Base-by-base conservation (phyloP, 805 yeast species). In the Blastobotrys robertii region DNA sequence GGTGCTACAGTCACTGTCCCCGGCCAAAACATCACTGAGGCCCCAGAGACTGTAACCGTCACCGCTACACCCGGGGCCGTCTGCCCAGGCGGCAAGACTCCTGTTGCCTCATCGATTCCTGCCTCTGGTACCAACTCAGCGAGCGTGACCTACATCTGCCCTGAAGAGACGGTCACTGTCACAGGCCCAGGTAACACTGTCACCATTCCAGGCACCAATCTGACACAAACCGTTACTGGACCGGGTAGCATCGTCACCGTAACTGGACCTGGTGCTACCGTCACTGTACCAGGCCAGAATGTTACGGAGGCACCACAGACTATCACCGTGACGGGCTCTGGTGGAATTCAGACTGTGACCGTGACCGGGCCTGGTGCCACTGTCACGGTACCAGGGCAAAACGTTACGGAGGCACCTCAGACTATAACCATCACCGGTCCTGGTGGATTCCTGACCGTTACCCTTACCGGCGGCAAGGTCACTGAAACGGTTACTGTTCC, bases 1-100 rank as follows among this genome's bases (percentile, higher is more conserved):
- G 37, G 33, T 19, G 30, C 31, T 6, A 43, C 45, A 16, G 38
- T 42, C 38, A 51, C 58, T 3, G 44, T 43, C 30, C 43, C 54
- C 13, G 42, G 34, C 7, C 39, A 39, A 12, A 43, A 37, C 25
- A 25, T 34, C 15, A 46, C 56, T 9, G 36, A 38, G 5, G 45
- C 56, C 22, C 46, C 42, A 11, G 34, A 34, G 16, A 35, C 44
- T 8, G 48, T 44, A 9, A 45, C 49, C 5, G 44, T 33, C 5
- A 40, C 42, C 13, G 38, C 25, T 19, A 19, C 25, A 19, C 25
- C 25, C 6, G 25, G 25, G 6, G 25, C 25, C 25, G 25, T 19
- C 25, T 19, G 25, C 25, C 25, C 25, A 19, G 25, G 25, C 25
- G 25, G 25, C 6, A 19, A 19, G 25, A 19, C 25, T 6, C 25